Percentiles rank a stretch among this genome's conserved stretches.
These are phyloP conservation scores for Wallacemonas rigidus DNA, from an alignment of 208 protist species.

Conservation along the genomic window DNA sequence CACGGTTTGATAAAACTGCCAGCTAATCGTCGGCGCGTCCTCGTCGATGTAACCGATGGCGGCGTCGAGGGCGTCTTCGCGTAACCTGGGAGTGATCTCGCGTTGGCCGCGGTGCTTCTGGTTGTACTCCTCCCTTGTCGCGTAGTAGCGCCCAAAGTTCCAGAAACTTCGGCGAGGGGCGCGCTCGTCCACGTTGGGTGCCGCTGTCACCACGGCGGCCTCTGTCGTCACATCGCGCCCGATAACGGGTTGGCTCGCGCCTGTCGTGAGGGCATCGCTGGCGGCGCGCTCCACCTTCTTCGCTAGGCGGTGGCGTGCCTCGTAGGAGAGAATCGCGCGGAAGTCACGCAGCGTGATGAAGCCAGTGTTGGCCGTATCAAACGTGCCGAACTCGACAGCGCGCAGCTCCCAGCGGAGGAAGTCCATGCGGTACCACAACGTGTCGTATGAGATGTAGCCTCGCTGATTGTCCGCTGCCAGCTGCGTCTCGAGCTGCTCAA, in stretches of 20 bases:
- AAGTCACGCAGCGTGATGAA: conserved; percentile 51
- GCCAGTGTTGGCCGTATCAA: conserved; percentile 53
- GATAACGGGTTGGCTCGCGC: not conserved
- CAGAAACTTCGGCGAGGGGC: not conserved
- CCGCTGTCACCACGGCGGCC: not conserved
- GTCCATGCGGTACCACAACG: conserved; percentile 54
- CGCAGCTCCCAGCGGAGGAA: conserved; percentile 68
- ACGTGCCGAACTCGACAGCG: conserved; percentile 61
- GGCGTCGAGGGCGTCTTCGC: not conserved
- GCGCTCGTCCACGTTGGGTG: not conserved
- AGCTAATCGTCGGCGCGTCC: conserved; percentile 33
- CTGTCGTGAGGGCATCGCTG: not conserved
- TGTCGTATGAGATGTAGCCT: conserved; percentile 35
- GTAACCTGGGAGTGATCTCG: not conserved
- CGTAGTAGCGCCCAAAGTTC: conserved; percentile 15
- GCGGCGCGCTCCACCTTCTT: not conserved
- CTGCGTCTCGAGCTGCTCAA: conserved; percentile 22
- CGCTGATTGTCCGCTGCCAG: conserved; percentile 15
- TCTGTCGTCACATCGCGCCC: not conserved
- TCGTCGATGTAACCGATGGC: conserved; percentile 5
- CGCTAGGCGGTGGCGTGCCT: conserved; percentile 4
- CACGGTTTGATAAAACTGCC: conserved; percentile 66
- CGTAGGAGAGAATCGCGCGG: conserved; percentile 34
- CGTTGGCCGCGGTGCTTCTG: not conserved
- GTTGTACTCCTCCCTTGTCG: not conserved